These are phyloP conservation scores for Neurospora sp. DNA, from an alignment of 495 filamentous ascomycete species.

Conservation along the genomic window DNA sequence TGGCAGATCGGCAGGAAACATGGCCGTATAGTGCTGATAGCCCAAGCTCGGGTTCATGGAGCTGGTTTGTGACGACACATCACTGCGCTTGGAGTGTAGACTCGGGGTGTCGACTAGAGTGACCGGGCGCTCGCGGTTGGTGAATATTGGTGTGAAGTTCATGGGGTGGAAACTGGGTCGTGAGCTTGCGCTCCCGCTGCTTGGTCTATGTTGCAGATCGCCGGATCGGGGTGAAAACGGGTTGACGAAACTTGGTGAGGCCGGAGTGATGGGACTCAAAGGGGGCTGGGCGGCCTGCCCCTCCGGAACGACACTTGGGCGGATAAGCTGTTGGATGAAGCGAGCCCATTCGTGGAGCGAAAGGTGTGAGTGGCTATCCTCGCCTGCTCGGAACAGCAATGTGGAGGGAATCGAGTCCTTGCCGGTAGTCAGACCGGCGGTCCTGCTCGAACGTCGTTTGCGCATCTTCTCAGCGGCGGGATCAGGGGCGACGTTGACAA, in stretches of 20 bases:
- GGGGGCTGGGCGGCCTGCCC: conserved; percentile 23
- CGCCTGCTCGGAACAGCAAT: conserved; percentile 35
- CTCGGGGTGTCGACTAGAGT: conserved; percentile 40
- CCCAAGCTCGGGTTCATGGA: conserved; percentile 31
- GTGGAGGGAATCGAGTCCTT: conserved; percentile 33
- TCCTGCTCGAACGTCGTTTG: conserved; percentile 47
- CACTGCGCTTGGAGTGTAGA: conserved; percentile 42
- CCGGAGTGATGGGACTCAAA: conserved; percentile 32
- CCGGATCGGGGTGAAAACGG: conserved; percentile 28
- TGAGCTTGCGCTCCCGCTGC: conserved; percentile 21
- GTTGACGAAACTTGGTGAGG: conserved; percentile 35
- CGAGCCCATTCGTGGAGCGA: conserved; percentile 36
- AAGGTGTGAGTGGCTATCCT: conserved; percentile 17
- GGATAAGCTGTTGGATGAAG: conserved; percentile 33
- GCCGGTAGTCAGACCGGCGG: conserved; percentile 34
- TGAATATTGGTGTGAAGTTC: conserved; percentile 22
- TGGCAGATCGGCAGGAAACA: conserved; percentile 39
- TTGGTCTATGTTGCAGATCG: conserved; percentile 21
- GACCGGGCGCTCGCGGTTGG: conserved; percentile 30
- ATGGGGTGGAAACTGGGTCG: conserved; percentile 26
- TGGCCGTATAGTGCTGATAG: conserved; percentile 32
- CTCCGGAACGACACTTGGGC: conserved; percentile 8
- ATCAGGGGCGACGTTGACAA: conserved; percentile 42
- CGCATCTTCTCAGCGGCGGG: conserved; percentile 40
- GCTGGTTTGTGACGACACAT: conserved; percentile 43